Base-by-base conservation (phyloP, 257 asterid species). In the Solanum medicagineum region DNA sequence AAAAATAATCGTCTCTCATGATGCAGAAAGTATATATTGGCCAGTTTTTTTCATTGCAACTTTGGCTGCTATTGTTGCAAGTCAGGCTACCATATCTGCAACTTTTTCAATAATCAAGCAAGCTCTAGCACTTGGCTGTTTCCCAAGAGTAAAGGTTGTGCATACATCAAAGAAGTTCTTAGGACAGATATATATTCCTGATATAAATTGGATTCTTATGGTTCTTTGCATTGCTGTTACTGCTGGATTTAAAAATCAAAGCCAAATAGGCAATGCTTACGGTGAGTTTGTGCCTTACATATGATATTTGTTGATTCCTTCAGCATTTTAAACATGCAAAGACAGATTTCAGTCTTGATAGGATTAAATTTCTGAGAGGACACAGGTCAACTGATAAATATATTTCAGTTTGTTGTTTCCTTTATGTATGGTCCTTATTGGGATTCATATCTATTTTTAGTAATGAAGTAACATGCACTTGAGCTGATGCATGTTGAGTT, bases 11-110 rank as follows among this genome's bases (percentile, higher is more conserved):
- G 4, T 36, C 29, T 47, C 26, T 47, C 26, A 45, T 73, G 16
- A 36, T 88, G 93, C 95, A 96, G 99, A 90, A 0, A 90, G 86
- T 86, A 90, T 96, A 68, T 95, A 95, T 87, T 96, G 99, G 99
- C 99, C 99, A n/a, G 93, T 93, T 57, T 93, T 96, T 85, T 81
- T 95, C 15, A 80, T 96, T 73, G 99, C 99, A 54, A 96, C 99
- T 84, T 86, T 96, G 75, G 99, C 99, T 81, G 99, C 99, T 75
- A 51, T 93, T 69, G 99, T 96, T 68, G 99, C 99, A 55, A 96
- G 99, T 90, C 99, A 96, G 87, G 99, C 99, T 83, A 95, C 98
- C 49, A 92, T 96, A 90, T 92, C 98, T 29, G 99, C 99, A 70
- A 92, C 98, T 5, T 96, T 96, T 88, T 96, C 99, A 17, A 93